Conservation (phyloP, 2,329 filamentous ascomycete species). For the Aspergillus ochraceus region DNA sequence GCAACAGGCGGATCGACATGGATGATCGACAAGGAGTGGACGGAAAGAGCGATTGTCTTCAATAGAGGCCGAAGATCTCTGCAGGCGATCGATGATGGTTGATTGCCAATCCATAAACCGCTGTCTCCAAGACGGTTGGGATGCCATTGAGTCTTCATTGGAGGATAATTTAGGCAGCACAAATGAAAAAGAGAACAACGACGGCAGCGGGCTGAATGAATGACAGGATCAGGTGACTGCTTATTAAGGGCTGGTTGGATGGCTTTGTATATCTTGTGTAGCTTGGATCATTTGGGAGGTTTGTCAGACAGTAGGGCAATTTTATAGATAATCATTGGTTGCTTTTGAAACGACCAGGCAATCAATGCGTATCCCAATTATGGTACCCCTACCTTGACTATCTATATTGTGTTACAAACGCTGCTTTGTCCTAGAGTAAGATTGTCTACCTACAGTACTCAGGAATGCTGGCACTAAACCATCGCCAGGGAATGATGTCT, state of each 20-base stretch:
- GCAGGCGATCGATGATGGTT: neutral
- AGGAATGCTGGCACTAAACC: neutral
- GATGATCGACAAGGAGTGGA: neutral
- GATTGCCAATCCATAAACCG: neutral
- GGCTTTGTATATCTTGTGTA: no score
- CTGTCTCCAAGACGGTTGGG: neutral
- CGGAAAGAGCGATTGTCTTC: neutral
- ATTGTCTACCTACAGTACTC: neutral
- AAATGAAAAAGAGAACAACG: neutral
- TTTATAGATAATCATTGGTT: no score
- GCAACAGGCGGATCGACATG: neutral
- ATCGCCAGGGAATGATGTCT: neutral
- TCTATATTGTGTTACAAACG: no score
- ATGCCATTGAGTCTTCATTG: neutral
- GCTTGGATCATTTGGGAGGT: no score
- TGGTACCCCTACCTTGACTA: no score
- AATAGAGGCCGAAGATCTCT: slow-evolving; percentile 5
- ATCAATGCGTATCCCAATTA: neutral
- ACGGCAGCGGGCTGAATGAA: no score
- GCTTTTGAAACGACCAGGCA: neutral
- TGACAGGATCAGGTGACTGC: neutral
- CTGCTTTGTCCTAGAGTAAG: no score
- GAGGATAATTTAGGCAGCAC: neutral
- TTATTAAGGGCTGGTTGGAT: neutral
- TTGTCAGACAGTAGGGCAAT: no score